A percentile compares a stretch with the other conserved stretches of the same genome.
Evolutionary conservation across 2,329 filamentous ascomycete genomes (phyloP).

Genomic region (Xylogone sp.): DNA sequence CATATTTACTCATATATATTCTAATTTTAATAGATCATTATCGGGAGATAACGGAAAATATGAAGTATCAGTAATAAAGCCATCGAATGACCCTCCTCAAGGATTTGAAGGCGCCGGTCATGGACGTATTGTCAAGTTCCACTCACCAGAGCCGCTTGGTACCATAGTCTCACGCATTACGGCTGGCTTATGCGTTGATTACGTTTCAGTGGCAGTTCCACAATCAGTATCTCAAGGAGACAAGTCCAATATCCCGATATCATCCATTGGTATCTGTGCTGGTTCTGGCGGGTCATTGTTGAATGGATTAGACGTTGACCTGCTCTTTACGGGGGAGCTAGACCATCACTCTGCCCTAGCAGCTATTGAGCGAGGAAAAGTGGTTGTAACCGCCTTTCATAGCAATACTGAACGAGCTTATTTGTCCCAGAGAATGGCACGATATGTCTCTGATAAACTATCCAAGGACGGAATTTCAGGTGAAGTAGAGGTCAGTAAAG

Average conservation of each 20-base stretch:
- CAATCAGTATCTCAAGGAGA: conserved; percentile 16
- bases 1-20: not conserved
- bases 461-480: conserved; percentile 36
- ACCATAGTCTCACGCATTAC: conserved; percentile 20
- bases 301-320: conserved; percentile 65
- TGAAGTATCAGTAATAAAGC: conserved; percentile 21
- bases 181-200: conserved; percentile 13
- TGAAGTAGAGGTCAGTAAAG: conserved; percentile 67
- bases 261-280: conserved; percentile 79
- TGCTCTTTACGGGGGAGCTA: conserved; percentile 90
- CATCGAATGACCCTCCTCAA: conserved; percentile 15
- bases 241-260: conserved; percentile 40
- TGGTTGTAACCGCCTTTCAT: conserved; percentile 83
- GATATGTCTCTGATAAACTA: conserved; percentile 59
- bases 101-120: conserved; percentile 27
- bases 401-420: conserved; percentile 90
- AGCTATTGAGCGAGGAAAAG: conserved; percentile 78
- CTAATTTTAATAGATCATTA: not conserved
- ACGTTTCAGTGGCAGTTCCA: conserved; percentile 25
- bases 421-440: conserved; percentile 65
- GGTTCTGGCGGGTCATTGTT: conserved; percentile 81
- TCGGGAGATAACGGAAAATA: not conserved
- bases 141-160: conserved; percentile 18
- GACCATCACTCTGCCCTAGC: conserved; percentile 88
- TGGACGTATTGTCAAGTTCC: conserved; percentile 27